Percentiles rank a stretch among this genome's conserved stretches.
Evolutionary conservation across 495 filamentous ascomycete species (phyloP).

Genomic region (Melanomma pulvis-pyrius): DNA sequence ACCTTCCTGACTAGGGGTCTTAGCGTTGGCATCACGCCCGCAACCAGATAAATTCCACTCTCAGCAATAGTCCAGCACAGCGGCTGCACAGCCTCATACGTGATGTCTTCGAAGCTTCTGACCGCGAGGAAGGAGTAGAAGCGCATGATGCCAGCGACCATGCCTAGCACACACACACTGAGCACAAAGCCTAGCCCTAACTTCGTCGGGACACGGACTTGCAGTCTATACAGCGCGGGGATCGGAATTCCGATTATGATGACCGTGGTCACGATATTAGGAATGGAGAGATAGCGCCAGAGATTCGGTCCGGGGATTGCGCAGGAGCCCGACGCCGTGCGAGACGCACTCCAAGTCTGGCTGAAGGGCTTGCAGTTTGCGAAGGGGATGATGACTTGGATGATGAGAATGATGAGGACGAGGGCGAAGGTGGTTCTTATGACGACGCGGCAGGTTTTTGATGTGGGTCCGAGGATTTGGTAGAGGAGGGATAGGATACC

Average conservation of each 20-base stretch:
- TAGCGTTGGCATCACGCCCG: conserved; percentile 22
- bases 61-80: conserved; percentile 27
- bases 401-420: conserved; percentile 10
- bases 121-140: conserved; percentile 17
- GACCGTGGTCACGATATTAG: conserved; percentile 19
- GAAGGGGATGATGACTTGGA: conserved; percentile 26
- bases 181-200: conserved; percentile 9
- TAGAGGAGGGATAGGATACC: conserved; percentile 22
- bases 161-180: conserved; percentile 4
- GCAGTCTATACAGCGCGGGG: conserved; percentile 14
- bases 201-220: conserved; percentile 5
- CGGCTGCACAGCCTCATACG: conserved; percentile 14
- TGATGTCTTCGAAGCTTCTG: conserved; percentile 17
- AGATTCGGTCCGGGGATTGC: not conserved
- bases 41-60: conserved; percentile 23
- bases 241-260: conserved; percentile 19
- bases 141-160: conserved; percentile 22
- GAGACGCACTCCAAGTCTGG: conserved; percentile 3
- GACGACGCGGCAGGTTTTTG: not conserved
- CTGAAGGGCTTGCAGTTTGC: conserved; percentile 23
- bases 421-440: conserved; percentile 17
- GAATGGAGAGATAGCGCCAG: conserved; percentile 22
- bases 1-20: conserved; percentile 18
- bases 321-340: not conserved
- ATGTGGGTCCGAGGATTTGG: conserved; percentile 13